phyloP scores from a whole-genome alignment of 192 early-diverging fungal genomes.

The Mortierella claussenii region DNA sequence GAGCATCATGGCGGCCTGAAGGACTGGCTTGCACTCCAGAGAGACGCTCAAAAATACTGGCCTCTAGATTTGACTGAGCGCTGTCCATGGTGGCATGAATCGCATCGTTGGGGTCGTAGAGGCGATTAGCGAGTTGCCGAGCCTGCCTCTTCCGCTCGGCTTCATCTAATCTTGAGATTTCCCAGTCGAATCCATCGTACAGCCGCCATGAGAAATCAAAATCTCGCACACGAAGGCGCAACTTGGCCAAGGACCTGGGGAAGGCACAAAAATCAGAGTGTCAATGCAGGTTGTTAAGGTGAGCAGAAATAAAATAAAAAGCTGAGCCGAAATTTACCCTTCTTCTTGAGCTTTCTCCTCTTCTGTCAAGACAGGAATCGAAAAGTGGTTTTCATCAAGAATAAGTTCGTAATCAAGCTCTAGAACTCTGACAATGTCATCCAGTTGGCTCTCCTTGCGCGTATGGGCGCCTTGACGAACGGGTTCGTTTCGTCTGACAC shows the following conservation, averaged over 20 bases:
- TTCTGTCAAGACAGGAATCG: constrained; percentile 46
- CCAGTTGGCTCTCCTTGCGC: constrained; percentile 15
- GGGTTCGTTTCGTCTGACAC: constrained; percentile 5
- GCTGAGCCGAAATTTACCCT: constrained; percentile 10
- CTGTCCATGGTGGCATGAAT: constrained; percentile 34
- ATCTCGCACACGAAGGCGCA: constrained; percentile 67
- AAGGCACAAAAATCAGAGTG: background rate
- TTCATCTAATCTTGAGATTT: constrained; percentile 51
- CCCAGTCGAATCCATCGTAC: constrained; percentile 78
- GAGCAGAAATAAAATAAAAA: background rate
- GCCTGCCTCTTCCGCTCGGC: constrained; percentile 52
- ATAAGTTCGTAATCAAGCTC: constrained; percentile 37
- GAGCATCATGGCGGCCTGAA: constrained; percentile 10
- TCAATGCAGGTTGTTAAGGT: background rate
- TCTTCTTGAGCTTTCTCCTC: constrained; percentile 40
- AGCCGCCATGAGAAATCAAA: constrained; percentile 70
- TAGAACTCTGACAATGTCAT: constrained; percentile 57
- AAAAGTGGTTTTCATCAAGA: constrained; percentile 61
- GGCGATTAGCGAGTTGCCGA: constrained; percentile 41
- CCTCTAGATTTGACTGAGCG: constrained; percentile 44
- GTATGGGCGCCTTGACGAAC: background rate
- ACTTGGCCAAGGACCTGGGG: constrained; percentile 34
- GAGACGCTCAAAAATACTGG: constrained; percentile 45
- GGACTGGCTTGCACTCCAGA: constrained; percentile 38
- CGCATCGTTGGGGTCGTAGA: constrained; percentile 38